Conservation (phyloP, 257 asterid species). For the Penstemon barbatus region DNA sequence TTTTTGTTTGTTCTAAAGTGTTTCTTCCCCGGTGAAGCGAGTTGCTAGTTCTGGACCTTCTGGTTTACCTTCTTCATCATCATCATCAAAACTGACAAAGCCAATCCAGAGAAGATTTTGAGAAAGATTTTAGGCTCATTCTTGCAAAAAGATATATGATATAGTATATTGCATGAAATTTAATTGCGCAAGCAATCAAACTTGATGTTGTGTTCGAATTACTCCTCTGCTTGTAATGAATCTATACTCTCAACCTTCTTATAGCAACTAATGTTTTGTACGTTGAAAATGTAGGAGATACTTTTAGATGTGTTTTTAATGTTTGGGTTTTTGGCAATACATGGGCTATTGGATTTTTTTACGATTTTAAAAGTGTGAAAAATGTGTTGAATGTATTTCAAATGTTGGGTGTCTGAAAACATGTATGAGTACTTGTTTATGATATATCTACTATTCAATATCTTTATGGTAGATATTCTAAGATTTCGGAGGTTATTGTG, state of each 20-base stretch:
- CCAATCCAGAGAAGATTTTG: conserved; percentile 39
- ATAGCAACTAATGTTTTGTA: too few relatives aligned
- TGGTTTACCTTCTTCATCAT: conserved; percentile 27
- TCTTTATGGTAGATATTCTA: too few relatives aligned
- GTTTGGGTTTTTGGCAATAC: too few relatives aligned
- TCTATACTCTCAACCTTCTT: conserved; percentile 5
- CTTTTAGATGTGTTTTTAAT: too few relatives aligned
- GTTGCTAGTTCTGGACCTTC: conserved; percentile 31
- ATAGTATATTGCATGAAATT: background rate
- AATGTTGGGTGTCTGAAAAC: too few relatives aligned
- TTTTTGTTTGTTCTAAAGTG: conserved; percentile 27
- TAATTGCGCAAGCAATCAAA: background rate
- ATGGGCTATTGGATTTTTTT: too few relatives aligned
- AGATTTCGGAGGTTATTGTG: too few relatives aligned
- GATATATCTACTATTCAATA: too few relatives aligned
- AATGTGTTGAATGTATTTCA: too few relatives aligned
- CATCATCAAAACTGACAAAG: conserved; percentile 40
- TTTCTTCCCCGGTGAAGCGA: conserved; percentile 35
- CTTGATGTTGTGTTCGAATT: background rate
- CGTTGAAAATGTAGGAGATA: too few relatives aligned
- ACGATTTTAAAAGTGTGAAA: too few relatives aligned
- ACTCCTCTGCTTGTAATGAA: conserved; percentile 4
- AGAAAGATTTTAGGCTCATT: conserved; percentile 14
- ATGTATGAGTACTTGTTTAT: too few relatives aligned
- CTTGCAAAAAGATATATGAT: background rate